These are phyloP conservation scores for Mrakia gelida DNA, from an alignment of 768 basidiomycete genomes.

Conservation along the genomic window DNA sequence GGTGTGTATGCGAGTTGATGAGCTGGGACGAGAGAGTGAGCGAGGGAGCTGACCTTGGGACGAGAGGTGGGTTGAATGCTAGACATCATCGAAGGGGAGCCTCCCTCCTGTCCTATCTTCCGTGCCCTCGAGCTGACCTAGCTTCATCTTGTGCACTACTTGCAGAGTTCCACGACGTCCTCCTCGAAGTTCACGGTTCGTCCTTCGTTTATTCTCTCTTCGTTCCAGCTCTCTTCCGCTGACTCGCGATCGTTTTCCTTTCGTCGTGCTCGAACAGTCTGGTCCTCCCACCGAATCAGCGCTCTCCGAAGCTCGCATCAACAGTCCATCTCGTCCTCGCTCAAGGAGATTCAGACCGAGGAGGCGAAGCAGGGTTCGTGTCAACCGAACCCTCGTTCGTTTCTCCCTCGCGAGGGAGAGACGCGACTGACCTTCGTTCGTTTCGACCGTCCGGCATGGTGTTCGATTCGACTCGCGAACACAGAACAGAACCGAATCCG, in stretches of 20 bases:
- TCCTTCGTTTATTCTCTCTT: not conserved
- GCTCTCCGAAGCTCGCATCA: not conserved
- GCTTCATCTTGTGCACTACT: too few relatives aligned
- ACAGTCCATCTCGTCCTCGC: not conserved
- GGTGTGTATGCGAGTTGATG: not conserved
- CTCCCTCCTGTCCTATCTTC: not conserved
- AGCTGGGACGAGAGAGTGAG: not conserved
- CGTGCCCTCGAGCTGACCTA: not conserved
- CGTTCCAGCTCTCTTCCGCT: not conserved
- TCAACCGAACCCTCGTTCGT: too few relatives aligned
- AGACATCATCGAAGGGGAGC: not conserved
- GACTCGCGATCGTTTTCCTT: not conserved
- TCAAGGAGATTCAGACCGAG: constrained; percentile 3
- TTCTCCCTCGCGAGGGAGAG: too few relatives aligned
- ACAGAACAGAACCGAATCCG: constrained; percentile 1
- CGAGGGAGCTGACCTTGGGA: too few relatives aligned
- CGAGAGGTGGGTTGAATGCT: too few relatives aligned
- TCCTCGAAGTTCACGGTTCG: constrained; percentile 16
- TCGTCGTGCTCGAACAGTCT: not conserved
- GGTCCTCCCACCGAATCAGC: constrained; percentile 8
- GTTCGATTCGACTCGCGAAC: too few relatives aligned
- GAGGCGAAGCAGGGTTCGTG: constrained; percentile 9
- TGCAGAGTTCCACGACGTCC: constrained; percentile 13
- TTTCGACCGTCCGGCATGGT: too few relatives aligned
- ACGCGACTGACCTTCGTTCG: not conserved